Evolutionary conservation across 106 monocot species (phyloP).

Genomic region (Phalaenopsis equestris): DNA sequence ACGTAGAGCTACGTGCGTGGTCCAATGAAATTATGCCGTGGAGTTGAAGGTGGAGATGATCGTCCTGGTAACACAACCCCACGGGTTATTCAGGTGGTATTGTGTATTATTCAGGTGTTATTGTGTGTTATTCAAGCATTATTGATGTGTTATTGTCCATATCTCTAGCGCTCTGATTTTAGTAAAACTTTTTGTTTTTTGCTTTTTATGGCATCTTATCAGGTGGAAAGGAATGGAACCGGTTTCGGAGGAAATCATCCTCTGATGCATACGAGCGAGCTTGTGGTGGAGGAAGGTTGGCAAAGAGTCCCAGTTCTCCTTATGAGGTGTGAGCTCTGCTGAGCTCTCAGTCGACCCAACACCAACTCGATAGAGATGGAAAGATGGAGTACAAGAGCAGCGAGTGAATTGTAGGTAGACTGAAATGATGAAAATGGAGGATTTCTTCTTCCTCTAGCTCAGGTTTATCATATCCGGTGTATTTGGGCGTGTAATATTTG

Average conservation of each 20-base stretch:
- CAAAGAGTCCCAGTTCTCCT: conserved; percentile 7
- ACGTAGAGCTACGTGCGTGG: too few species aligned
- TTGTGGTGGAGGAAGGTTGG: conserved; percentile 6
- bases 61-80: too few species aligned
- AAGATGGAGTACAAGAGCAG: neutral
- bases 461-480: neutral
- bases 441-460: neutral
- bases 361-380: neutral
- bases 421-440: neutral
- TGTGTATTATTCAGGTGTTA: too few species aligned
- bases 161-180: too few species aligned
- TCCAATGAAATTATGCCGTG: too few species aligned
- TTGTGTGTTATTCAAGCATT: too few species aligned
- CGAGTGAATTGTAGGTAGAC: neutral
- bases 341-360: neutral
- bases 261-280: conserved; percentile 43
- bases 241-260: conserved; percentile 50
- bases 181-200: too few species aligned
- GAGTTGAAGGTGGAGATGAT: too few species aligned
- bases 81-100: too few species aligned
- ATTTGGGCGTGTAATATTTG: too few species aligned
- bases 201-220: neutral
- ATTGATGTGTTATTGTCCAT: too few species aligned
- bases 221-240: conserved; percentile 37
- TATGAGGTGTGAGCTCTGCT: conserved; percentile 10